A percentile compares a stretch with the other conserved stretches of the same genome.
Evolutionary conservation across 225 moss, liverwort and hornwort species (phyloP).

Genomic region (Bryoerythrophyllum caledonicum): DNA sequence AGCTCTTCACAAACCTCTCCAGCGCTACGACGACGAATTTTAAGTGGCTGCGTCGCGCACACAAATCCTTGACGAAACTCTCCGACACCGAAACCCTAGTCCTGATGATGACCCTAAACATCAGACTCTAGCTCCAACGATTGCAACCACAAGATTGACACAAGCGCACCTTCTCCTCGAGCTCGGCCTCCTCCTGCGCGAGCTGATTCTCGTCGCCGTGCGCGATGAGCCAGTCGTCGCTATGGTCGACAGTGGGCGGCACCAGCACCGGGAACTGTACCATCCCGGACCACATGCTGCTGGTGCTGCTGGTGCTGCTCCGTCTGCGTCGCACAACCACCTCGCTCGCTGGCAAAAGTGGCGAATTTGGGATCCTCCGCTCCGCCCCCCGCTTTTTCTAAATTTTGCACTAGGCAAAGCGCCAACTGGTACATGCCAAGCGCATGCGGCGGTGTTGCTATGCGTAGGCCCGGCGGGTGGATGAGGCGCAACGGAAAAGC

Average conservation of each 20-base stretch:
- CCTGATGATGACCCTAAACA: too few species aligned
- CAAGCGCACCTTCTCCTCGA: slow-evolving; percentile 71
- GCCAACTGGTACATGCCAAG: too few species aligned
- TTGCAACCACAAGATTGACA: too few species aligned
- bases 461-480: too few species aligned
- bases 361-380: neutral
- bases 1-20: too few species aligned
- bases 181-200: slow-evolving; percentile 83
- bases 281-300: slow-evolving; percentile 59
- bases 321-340: neutral
- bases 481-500: too few species aligned
- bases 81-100: slow-evolving; percentile 3
- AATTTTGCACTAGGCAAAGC: neutral
- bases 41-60: too few species aligned
- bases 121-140: too few species aligned
- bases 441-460: neutral
- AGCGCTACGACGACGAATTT: too few species aligned
- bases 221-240: slow-evolving; percentile 66
- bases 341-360: neutral
- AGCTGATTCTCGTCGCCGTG: slow-evolving; percentile 72
- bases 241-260: slow-evolving; percentile 79
- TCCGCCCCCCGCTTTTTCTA: neutral
- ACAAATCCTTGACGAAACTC: too few species aligned
- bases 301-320: too few species aligned
- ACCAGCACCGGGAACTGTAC: slow-evolving; percentile 80